Evolutionary conservation across 768 basidiomycete genomes (phyloP), one percentile per base, ranked within the genome.

Genomic region (Boletales sp.): DNA sequence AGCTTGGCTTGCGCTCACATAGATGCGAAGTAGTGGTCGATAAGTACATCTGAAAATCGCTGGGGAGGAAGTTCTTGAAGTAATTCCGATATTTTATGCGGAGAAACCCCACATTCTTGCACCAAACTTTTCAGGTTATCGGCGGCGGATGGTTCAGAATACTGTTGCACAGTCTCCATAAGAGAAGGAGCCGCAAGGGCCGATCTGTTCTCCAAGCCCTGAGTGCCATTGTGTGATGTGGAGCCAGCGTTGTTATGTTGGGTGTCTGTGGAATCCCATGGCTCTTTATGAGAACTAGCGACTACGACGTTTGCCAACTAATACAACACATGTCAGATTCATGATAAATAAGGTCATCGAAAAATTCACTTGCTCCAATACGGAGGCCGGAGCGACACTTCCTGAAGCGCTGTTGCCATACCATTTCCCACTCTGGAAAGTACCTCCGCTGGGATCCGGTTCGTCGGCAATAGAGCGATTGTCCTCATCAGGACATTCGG

Each of bases 91-190:
- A 97, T 84, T 68, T 93, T 93, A 53, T 92, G 87, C 2, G 93
- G 90, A 15, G 87, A 82, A 34, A 94, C 90, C 7, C 94, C 94
- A 65, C 90, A 97, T 65, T 97, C 93, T 67, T 89, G 87, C 34
- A 95, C 86, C 33, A 97, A 77, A 40, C 82, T 82, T 63, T 87
- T 87, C 43, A 94, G 71, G 58, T 90, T 93, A 63, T 94, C 90
- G 3, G 82, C 88, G 13, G 91, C 86, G 14, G 75, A 71, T 1
- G 73, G 69, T 45, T 78, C 72, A 35, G 66, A 63, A 48, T 74
- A 70, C 44, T 70, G 72, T 60, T 66, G 60, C 19, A 78, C 76
- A 31, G 70, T 69, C 36, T 73, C 73, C 52, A 78, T 73, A 33
- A 72, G 63, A 38, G 61, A 51, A 33, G 71, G 61, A 11, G 62